Base-by-base conservation (phyloP, 208 protist genomes). In the Acanthamoeba quina region DNA sequence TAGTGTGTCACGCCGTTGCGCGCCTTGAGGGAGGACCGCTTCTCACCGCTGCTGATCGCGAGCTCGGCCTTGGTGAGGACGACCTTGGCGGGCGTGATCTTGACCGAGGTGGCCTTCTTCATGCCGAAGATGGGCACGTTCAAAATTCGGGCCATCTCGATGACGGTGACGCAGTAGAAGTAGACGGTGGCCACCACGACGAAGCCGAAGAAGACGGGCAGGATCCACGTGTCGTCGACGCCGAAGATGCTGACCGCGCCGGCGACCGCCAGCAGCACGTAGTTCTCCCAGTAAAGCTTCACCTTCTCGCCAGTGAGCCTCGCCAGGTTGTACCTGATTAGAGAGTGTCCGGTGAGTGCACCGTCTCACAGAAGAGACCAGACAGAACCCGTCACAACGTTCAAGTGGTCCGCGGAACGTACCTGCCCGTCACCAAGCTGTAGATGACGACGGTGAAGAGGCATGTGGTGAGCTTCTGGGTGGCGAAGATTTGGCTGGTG, bases 111-210 rank as follows among this genome's bases (percentile, higher is more conserved):
- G 66, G 34, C 34, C 66, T 74, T 74, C 66, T 74, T 74, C 66
- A 74, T 74, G 66, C 66, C 29, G 26, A 74, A 74, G 66, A 74
- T 74, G 66, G 66, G 66, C 66, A 74, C 66, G 66, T 74, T 74
- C 26, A 74, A 44, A 74, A 74, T 44, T 31, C 66, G 66, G 66
- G 66, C 66, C 66, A 74, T 74, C 31, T 74, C 29, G 66, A 74
- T 41, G 29, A 74, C 66, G 21, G 66, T 74, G 29, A n/a, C 13
- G 29, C 31, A 44, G 66, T 74, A 74, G 66, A 74, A 74, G 66
- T 74, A 74, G 66, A 74, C 24, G 31, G 66, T 74, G 66, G 66
- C 66, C 5, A 74, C 34, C 29, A 44, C 34, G 31, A 74, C 66
- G 6, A 74, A 29, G 66, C 31, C 66, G 66, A 74, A 74, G 66